Evolutionary conservation across 2,329 filamentous ascomycete species (phyloP), one percentile per base, ranked within the genome.

Genomic region (Curvularia lunata): DNA sequence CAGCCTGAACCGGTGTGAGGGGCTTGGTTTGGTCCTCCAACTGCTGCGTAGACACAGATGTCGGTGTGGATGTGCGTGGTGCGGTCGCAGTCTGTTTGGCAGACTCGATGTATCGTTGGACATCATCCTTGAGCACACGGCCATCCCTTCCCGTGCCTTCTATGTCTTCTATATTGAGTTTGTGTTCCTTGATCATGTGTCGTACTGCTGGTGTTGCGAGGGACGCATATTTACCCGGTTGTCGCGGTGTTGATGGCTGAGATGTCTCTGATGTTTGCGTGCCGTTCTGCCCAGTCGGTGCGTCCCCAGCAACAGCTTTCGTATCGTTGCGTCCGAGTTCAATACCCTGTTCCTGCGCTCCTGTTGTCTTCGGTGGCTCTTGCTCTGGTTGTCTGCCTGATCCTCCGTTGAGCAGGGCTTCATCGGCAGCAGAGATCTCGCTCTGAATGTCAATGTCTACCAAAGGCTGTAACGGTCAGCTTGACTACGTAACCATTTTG

Each of bases 391-490:
- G 70, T 43, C 71, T 74, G 28, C 60, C 66, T 32, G 66, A 64
- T 41, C 59, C 73, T 48, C 77, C 71, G 58, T 79, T 73, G 21
- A 75, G 66, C 10, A 79, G 71, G 48, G 75, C 78, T 66, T 78
- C 75, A 65, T 89, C 86, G 59, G 87, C 87, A 51, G 85, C 80
- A 63, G 86, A 88, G 63, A 88, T 87, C 37, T 88, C 89, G 58
- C 90, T 91, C 70, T 91, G 87, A 65, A 97, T 93, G 76, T 98
- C 94, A 62, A 98, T 97, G 73, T 98, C 94, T 64, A 97, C 90
- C 71, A 97, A 87, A 13, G 93, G 90, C 86, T 95, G 58, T 21
- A 23, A 21, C 32, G 28, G 46, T 72, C 51, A 76, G 71, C 49
- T 25, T 21, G 13, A 10, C 34, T 25, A 52, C 18, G 30, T 30